Percentiles rank a stretch among this genome's conserved stretches.
Evolutionary conservation across 75 land plant genomes (phyloP).

Genomic region (Gnetum montanum): DNA sequence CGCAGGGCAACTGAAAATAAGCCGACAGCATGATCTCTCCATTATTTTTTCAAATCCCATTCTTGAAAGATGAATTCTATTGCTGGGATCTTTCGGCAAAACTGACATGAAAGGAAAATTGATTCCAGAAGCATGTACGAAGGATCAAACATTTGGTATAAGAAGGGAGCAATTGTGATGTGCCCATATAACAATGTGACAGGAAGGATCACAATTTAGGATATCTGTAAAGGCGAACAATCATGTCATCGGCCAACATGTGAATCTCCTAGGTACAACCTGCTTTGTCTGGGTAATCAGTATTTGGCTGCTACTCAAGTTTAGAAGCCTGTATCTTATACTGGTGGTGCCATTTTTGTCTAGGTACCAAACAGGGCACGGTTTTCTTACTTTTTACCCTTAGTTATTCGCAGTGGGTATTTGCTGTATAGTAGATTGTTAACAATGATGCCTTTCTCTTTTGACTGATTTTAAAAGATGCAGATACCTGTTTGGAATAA

Average conservation of each 20-base stretch:
- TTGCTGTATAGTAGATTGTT: background rate
- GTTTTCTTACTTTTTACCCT: background rate
- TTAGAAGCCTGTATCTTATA: constrained; percentile 37
- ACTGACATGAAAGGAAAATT: background rate
- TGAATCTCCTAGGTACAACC: constrained; percentile 47
- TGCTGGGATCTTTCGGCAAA: no score
- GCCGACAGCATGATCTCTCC: no score
- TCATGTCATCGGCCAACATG: constrained; percentile 32
- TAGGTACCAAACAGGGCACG: constrained; percentile 57
- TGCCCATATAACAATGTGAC: constrained; percentile 22
- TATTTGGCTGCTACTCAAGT: constrained; percentile 49
- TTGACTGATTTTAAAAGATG: no score
- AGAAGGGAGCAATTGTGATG: constrained; percentile 19
- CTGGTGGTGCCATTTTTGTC: constrained; percentile 53
- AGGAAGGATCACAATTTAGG: constrained; percentile 23
- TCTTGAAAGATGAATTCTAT: no score
- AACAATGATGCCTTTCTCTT: no score
- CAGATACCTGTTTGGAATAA: no score
- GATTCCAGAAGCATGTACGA: background rate
- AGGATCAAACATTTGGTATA: background rate
- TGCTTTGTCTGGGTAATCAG: constrained; percentile 31
- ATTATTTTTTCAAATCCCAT: no score
- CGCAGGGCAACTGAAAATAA: no score
- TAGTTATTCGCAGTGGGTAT: background rate
- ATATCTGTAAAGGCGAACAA: constrained; percentile 15